Percentiles rank a stretch among this genome's conserved stretches.
Evolutionary conservation across 1,284 basidiomycete genomes (phyloP).

Genomic region (Trichosporon coremiiforme): DNA sequence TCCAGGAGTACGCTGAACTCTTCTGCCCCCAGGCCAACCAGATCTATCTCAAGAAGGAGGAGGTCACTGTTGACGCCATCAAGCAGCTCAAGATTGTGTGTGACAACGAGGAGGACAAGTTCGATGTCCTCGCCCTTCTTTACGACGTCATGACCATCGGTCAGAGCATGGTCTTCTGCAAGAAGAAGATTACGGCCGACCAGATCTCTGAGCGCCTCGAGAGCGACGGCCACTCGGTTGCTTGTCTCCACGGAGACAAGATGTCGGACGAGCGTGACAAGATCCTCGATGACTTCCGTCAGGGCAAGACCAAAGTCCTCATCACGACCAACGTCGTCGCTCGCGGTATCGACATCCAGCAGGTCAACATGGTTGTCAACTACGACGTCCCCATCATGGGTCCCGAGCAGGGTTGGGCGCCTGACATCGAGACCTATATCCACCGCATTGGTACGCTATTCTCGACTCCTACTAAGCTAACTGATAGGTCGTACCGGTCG

Average conservation of each 20-base stretch:
- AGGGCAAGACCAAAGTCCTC: conserved; percentile 93
- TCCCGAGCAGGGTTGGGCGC: conserved; percentile 57
- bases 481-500: conserved; percentile 79
- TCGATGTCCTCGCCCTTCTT: conserved; percentile 88
- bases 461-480: background rate
- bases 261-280: conserved; percentile 83
- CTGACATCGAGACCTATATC: conserved; percentile 96
- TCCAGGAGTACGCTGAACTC: conserved; percentile 83
- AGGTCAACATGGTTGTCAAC: conserved; percentile 99
- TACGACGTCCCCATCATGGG: conserved; percentile 89
- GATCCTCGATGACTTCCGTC: conserved; percentile 92
- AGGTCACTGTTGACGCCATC: conserved; percentile 91
- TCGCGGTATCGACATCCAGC: conserved; percentile 96
- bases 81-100: conserved; percentile 98
- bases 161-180: conserved; percentile 96
- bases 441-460: conserved; percentile 84
- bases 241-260: conserved; percentile 93
- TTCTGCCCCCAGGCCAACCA: conserved; percentile 95
- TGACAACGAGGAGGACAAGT: conserved; percentile 85
- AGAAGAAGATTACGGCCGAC: conserved; percentile 91
- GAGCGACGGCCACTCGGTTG: conserved; percentile 91
- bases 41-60: conserved; percentile 92
- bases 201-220: conserved; percentile 88
- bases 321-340: conserved; percentile 99
- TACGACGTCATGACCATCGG: conserved; percentile 92